A percentile compares a stretch with the other conserved stretches of the same genome.
phyloP scores from a whole-genome alignment of 805 yeast genomes.

The Tetrapisispora nanseiensis region DNA sequence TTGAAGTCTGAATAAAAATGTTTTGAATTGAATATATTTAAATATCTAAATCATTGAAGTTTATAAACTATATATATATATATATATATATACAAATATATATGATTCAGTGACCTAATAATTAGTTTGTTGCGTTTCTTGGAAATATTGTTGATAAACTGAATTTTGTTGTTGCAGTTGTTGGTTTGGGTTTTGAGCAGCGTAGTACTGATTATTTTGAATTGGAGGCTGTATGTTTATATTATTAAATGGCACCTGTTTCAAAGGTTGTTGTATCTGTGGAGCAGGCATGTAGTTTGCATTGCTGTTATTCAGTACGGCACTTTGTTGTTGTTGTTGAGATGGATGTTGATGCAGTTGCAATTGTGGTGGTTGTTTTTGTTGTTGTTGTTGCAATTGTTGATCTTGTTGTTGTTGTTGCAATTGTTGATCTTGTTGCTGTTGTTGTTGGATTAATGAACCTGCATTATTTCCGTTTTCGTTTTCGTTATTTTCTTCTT shows the following conservation, averaged over 20 bases:
- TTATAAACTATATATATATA: background rate
- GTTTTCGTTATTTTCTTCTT: constrained; percentile 42
- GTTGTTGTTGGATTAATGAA: constrained; percentile 1
- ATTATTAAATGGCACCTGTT: constrained; percentile 7
- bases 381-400: constrained; percentile 2
- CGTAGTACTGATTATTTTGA: constrained; percentile 18
- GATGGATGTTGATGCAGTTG: constrained; percentile 2
- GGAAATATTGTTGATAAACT: constrained; percentile 56
- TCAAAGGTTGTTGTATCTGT: constrained; percentile 5
- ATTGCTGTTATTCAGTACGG: constrained; percentile 1
- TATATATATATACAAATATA: background rate
- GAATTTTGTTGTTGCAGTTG: constrained; percentile 37
- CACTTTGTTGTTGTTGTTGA: constrained; percentile 8
- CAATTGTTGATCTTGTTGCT: background rate
- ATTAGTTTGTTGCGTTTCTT: constrained; percentile 41
- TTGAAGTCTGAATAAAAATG: background rate
- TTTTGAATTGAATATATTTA: background rate
- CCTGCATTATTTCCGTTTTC: constrained; percentile 9
- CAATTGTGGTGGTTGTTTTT: constrained; percentile 3
- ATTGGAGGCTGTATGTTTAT: constrained; percentile 2
- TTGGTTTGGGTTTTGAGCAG: constrained; percentile 22
- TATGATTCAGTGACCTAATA: background rate
- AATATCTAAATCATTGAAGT: background rate
- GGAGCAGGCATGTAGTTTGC: background rate
- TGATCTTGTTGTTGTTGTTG: constrained; percentile 3